Evolutionary conservation across 1,139 yeast genomes (phyloP), one percentile per base, ranked within the genome.

Genomic region (Keqinozyma sinolaborantium): DNA sequence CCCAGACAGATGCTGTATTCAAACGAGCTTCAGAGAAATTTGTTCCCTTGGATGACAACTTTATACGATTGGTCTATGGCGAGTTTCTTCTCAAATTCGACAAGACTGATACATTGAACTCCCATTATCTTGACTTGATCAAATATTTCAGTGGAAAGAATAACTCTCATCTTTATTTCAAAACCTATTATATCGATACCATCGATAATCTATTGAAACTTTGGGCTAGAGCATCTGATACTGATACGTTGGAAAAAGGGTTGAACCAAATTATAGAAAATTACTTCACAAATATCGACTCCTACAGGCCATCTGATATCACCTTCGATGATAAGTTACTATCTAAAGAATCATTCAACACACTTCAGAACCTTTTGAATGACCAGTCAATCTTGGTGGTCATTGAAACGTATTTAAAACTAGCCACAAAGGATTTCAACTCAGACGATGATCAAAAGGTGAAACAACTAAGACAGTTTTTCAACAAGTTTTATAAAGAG

Each of bases 11-110:
- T 15, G 31, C 45, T 0, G 49, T 67, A 1, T 77, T 73, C 41
- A 43, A 55, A 14, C 56, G 60, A 38, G 77, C 78, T 2, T 62
- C 66, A 28, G 60, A 68, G 30, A 50, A 52, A 5, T 73, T 72
- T 42, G 47, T 77, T 2, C 79, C 83, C 0, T 44, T 64, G 10
- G 60, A 62, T 30, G 52, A 60, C 8, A 59, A 53, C 16, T 38
- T 44, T 2, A 42, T 75, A 2, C 48, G 83, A 28, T 56, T 63
- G 28, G 60, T 59, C 45, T 77, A 69, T 44, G 67, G 68, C 0
- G 41, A 48, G 26, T 70, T 57, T 31, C 47, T 68, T 29, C 41
- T 50, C 34, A 42, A 42, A 16, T 29, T 41, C 29, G 45, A 45
- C 3, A 41, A 56, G 32, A 27, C 37, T n/a, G 55, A 53, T 2